phyloP scores from a whole-genome alignment of 2,329 filamentous ascomycete genomes.

The Sporothrix variecibatus region DNA sequence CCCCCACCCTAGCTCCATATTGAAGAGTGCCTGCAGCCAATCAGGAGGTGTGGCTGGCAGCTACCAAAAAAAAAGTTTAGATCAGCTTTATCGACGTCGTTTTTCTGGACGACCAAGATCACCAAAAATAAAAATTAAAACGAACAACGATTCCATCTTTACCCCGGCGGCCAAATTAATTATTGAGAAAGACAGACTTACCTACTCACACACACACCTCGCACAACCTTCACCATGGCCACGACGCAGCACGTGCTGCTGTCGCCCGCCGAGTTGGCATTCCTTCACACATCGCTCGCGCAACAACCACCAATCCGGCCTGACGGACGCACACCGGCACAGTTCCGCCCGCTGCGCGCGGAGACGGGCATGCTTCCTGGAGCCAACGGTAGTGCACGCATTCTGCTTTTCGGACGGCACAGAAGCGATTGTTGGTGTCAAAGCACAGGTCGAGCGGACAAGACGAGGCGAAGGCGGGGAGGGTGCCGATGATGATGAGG shows the following conservation, averaged over 20 bases:
- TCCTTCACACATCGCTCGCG: conserved; percentile 84
- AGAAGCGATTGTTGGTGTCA: conserved; percentile 93
- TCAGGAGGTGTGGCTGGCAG: conserved; percentile 19
- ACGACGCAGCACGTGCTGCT: conserved; percentile 71
- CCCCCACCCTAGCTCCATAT: conserved; percentile 19
- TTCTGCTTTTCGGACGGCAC: conserved; percentile 96
- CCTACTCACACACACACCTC: not conserved
- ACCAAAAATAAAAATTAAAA: not conserved
- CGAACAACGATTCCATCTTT: not conserved
- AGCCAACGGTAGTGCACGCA: conserved; percentile 87
- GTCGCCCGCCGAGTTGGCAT: conserved; percentile 94
- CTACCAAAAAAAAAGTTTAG: conserved; percentile 21
- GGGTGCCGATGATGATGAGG: conserved; percentile 32
- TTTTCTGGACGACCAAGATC: not conserved
- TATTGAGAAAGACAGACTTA: not conserved
- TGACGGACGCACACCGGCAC: conserved; percentile 76
- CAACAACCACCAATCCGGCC: conserved; percentile 83
- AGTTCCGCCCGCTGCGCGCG: conserved; percentile 88
- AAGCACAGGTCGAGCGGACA: conserved; percentile 88
- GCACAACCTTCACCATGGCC: conserved; percentile 52
- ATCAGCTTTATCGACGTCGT: conserved; percentile 8
- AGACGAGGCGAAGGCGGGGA: conserved; percentile 35
- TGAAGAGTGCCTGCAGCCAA: conserved; percentile 15
- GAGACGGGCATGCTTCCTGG: conserved; percentile 88
- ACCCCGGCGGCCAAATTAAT: not conserved